phyloP scores from a whole-genome alignment of 352 stramenopile genomes.

The Peronospora destructor region DNA sequence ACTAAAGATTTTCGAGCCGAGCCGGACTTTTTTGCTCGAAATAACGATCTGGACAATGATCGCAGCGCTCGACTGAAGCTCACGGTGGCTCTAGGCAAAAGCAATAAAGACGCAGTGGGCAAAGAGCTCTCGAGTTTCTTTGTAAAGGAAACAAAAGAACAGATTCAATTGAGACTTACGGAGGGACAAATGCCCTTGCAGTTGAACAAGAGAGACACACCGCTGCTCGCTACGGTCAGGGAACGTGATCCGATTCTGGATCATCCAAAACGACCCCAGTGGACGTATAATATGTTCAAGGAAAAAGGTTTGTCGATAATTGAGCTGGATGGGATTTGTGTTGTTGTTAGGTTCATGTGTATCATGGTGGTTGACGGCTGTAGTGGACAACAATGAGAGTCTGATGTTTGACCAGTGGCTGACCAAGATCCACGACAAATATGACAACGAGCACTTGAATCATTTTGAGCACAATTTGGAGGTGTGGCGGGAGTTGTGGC shows the following conservation, averaged over 20 bases:
- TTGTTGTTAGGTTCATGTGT: neutral
- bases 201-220: slow-evolving; percentile 41
- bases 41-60: slow-evolving; percentile 62
- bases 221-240: slow-evolving; percentile 54
- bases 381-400: slow-evolving; percentile 73
- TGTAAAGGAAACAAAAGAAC: slow-evolving; percentile 82
- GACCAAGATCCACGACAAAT: slow-evolving; percentile 80
- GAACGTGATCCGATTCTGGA: slow-evolving; percentile 59
- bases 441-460: slow-evolving; percentile 73
- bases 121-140: slow-evolving; percentile 85
- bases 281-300: slow-evolving; percentile 82
- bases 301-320: slow-evolving; percentile 47
- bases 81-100: slow-evolving; percentile 71
- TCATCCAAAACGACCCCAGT: slow-evolving; percentile 60
- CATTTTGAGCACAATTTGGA: slow-evolving; percentile 85
- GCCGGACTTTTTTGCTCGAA: slow-evolving; percentile 59
- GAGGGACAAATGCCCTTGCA: slow-evolving; percentile 68
- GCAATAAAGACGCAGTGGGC: slow-evolving; percentile 74
- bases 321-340: neutral
- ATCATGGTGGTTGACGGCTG: neutral
- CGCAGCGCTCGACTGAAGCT: slow-evolving; percentile 65
- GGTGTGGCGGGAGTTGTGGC: slow-evolving; percentile 84
- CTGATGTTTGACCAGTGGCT: slow-evolving; percentile 86
- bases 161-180: slow-evolving; percentile 81
- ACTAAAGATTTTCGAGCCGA: slow-evolving; percentile 39